Evolutionary conservation across 1,284 basidiomycete genomes (phyloP).

Genomic region (Pseudozyma pruni): DNA sequence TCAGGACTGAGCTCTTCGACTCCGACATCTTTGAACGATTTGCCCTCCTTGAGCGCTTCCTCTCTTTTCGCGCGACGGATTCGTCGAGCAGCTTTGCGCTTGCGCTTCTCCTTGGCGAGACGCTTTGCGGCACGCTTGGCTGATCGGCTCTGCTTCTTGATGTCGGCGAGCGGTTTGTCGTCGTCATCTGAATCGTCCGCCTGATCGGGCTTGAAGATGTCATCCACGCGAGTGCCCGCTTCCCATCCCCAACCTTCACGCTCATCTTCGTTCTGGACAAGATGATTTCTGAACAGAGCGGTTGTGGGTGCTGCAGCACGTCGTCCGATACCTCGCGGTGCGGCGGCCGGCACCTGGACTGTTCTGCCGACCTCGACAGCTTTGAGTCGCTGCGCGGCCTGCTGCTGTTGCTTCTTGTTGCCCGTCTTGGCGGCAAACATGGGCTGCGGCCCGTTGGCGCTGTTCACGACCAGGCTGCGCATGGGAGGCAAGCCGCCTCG

Average conservation of each 20-base stretch:
- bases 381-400: slow-evolving; percentile 32
- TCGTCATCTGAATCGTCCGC: slow-evolving; percentile 40
- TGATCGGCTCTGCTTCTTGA: slow-evolving; percentile 38
- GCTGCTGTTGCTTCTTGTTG: slow-evolving; percentile 43
- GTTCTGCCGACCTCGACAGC: slow-evolving; percentile 37
- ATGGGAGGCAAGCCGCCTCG: slow-evolving; percentile 52
- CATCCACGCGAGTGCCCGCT: slow-evolving; percentile 37
- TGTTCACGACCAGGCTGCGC: slow-evolving; percentile 48
- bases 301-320: slow-evolving; percentile 62
- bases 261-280: slow-evolving; percentile 62
- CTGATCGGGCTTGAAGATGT: slow-evolving; percentile 27
- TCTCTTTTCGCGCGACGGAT: slow-evolving; percentile 49
- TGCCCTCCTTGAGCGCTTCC: slow-evolving; percentile 43
- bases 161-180: slow-evolving; percentile 45
- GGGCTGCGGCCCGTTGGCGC: slow-evolving; percentile 50
- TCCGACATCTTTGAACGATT: slow-evolving; percentile 46
- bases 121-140: slow-evolving; percentile 50
- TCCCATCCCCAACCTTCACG: slow-evolving; percentile 67
- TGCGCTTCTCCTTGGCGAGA: slow-evolving; percentile 49
- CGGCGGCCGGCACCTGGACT: slow-evolving; percentile 50
- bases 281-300: slow-evolving; percentile 65
- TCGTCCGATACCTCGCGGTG: slow-evolving; percentile 60
- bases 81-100: slow-evolving; percentile 52
- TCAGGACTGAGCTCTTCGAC: slow-evolving; percentile 60
- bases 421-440: slow-evolving; percentile 34